A percentile compares a stretch with the other conserved stretches of the same genome.
Evolutionary conservation across 805 yeast species (phyloP).

Genomic region (Cyberlindnera japonica): DNA sequence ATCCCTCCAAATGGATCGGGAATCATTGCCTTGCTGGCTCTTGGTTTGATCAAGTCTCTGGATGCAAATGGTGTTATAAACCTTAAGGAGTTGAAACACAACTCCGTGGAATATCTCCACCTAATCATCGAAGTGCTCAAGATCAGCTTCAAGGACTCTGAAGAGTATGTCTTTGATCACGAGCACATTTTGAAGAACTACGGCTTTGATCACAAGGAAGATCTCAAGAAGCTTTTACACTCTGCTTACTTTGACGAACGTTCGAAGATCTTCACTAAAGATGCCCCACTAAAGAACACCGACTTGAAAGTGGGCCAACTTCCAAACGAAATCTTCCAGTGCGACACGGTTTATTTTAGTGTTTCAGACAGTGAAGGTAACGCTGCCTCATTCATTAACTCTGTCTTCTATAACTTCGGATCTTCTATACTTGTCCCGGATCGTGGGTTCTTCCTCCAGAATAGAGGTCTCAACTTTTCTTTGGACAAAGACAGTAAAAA

Average conservation of each 20-base stretch:
- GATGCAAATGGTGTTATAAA: constrained; percentile 43
- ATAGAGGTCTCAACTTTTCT: constrained; percentile 74
- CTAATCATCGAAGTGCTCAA: constrained; percentile 67
- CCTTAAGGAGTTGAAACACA: constrained; percentile 46
- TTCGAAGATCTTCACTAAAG: constrained; percentile 41
- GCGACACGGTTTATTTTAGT: constrained; percentile 71
- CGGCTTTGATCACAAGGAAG: constrained; percentile 31
- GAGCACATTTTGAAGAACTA: constrained; percentile 34
- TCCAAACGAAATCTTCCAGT: constrained; percentile 51
- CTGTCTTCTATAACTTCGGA: constrained; percentile 68
- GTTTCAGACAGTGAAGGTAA: constrained; percentile 67
- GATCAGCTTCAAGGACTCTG: constrained; percentile 70
- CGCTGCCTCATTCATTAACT: constrained; percentile 78
- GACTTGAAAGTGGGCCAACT: constrained; percentile 45
- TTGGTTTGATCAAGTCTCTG: constrained; percentile 61
- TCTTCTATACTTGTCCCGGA: constrained; percentile 62
- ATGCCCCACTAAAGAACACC: constrained; percentile 38
- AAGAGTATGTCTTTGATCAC: constrained; percentile 67
- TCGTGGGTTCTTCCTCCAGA: constrained; percentile 67
- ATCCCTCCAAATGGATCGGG: constrained; percentile 87
- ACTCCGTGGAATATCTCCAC: constrained; percentile 69
- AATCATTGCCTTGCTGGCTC: constrained; percentile 64
- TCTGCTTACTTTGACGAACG: constrained; percentile 48
- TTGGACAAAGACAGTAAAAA: constrained; percentile 54
- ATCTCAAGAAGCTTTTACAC: constrained; percentile 36